Evolutionary conservation across 176 grass and related monocot genomes (phyloP), one percentile per base, ranked within the genome.

Genomic region (Triticum monococcum): DNA sequence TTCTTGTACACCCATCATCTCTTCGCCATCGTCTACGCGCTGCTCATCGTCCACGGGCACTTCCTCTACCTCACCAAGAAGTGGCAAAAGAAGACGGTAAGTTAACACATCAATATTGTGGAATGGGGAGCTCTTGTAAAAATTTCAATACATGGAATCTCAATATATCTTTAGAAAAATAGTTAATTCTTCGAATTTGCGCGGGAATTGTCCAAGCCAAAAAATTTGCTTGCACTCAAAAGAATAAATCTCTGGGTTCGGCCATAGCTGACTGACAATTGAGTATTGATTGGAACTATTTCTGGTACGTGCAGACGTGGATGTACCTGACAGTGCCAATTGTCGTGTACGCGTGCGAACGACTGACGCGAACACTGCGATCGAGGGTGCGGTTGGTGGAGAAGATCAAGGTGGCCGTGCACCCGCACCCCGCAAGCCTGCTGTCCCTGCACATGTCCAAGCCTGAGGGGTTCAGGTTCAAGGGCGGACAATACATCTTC

Each of bases 1-100:
- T 98, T 98, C 86, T 95, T 93, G 95, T 98, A 98, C 89, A 93
- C 95, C 1, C 95, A 98, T 73, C 95, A 98, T 78, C 84, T 88
- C n/a, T 95, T 98, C 91, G 40, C 83, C 50, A 54, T 54, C 5
- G 16, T 54, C 50, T 54, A 54, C 50, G 16, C 16, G 50, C 16
- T 54, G 50, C 16, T 18, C 50, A 54, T 54, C 50, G 50, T 18
- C 50, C 50, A 54, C 16, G 16, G 50, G 16, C 50, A 54, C 50
- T 54, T 54, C 16, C 50, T 54, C 16, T 54, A 54, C 16, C 50
- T 54, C 50, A 54, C 16, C 3, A 73, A 89, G 13, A 46, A 87
- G 61, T 98, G 95, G 95, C 79, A 95, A 60, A 93, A 95, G 85
- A 98, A 93, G 76, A 56, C 95, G 46, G 90, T 94, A 82, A 40